Evolutionary conservation across 2,329 filamentous ascomycete genomes (phyloP), one percentile per base, ranked within the genome.

Genomic region (Penicillium sp.): DNA sequence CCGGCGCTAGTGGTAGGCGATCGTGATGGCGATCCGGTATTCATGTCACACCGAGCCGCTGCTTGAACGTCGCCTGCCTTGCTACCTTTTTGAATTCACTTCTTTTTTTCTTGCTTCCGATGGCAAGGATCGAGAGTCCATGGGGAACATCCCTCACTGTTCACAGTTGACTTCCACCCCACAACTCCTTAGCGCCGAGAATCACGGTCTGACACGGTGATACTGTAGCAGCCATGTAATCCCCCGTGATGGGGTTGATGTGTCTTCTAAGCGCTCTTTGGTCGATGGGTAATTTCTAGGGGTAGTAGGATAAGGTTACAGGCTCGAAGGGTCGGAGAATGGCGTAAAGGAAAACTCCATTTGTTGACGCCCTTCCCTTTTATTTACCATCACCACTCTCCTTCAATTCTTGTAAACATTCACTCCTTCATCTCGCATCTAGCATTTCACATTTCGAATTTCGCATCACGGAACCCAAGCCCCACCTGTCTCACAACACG

Each of bases 151-250:
- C n/a, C 28, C 11, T 30, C 9, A 27, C n/a, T 14, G 16, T 9
- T 3, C 16, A 28, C 16, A 10, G 13, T 13, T 33, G 27, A 38
- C 11, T 38, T 20, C 13, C 35, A 38, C 35, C 27, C 35, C 42
- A 35, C 27, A 18, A 48, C 30, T 27, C 10, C 22, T 50, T 45
- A 39, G 48, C 36, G 39, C 43, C 22, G 44, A 44, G 18, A 10
- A 13, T 27, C 38, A 43, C 47, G 16, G 24, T 53, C 48, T 57
- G 43, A 49, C 55, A 42, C 9, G 40, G 43, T 50, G 50, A 53
- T 51, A 47, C 38, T 55, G 44, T 53, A 36, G 44, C 43, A 50
- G 30, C 44, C 27, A 22, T 8, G 7, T 10, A n/a, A 27, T 31
- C 8, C 28, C 46, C 41, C 48, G 25, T 42, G 27, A 27, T 35